These are phyloP conservation scores for Epichloe elymi DNA, from an alignment of 2,329 filamentous ascomycete genomes.

Conservation along the genomic window DNA sequence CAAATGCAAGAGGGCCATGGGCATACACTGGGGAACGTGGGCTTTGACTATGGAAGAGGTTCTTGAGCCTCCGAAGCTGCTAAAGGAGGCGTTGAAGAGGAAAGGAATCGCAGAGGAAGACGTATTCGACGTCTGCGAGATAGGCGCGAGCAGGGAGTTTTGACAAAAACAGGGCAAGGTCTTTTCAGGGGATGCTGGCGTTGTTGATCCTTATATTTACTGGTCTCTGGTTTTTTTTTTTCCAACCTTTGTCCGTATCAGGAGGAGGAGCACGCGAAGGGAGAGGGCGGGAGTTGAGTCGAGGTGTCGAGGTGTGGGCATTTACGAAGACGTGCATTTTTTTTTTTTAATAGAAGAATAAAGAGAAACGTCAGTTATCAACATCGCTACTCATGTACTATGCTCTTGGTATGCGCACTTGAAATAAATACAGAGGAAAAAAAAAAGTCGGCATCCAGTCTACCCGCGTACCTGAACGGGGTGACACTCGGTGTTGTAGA, in stretches of 20 bases:
- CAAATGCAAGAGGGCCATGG: slow-evolving; percentile 62
- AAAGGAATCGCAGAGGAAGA: slow-evolving; percentile 57
- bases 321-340: background rate
- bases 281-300: too few relatives aligned
- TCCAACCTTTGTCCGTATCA: too few relatives aligned
- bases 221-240: background rate
- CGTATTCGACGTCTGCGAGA: slow-evolving; percentile 69
- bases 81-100: slow-evolving; percentile 58
- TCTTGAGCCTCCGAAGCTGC: slow-evolving; percentile 61
- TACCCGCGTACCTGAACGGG: slow-evolving; percentile 19
- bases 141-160: slow-evolving; percentile 75
- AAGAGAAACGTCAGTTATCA: background rate
- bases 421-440: background rate
- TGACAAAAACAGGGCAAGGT: slow-evolving; percentile 17
- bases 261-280: too few relatives aligned
- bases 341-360: background rate
- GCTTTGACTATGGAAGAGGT: slow-evolving; percentile 75
- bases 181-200: background rate
- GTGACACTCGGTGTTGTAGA: slow-evolving; percentile 38
- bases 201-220: background rate
- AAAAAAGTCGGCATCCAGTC: too few relatives aligned
- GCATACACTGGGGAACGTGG: slow-evolving; percentile 91
- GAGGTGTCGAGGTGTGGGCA: too few relatives aligned
- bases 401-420: too few relatives aligned
- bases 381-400: too few relatives aligned